Evolutionary conservation across 2,329 filamentous ascomycete genomes (phyloP), one percentile per base, ranked within the genome.

Genomic region (Sphaerulina vaccinii): DNA sequence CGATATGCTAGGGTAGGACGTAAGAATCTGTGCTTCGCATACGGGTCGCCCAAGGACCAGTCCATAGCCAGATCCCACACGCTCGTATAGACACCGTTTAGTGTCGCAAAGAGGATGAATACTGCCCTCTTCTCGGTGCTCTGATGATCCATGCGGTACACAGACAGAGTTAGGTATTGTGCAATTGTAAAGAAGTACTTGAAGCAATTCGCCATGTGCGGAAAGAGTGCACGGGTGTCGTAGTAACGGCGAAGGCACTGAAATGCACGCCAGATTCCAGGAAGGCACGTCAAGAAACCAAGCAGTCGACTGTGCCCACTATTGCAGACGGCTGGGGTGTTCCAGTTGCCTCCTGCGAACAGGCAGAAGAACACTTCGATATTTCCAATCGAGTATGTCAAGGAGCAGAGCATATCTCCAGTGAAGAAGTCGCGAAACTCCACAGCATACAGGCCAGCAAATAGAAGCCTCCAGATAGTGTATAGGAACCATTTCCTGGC

Each of bases 341-440:
- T 70, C 91, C 91, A 99, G 42, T 64, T 54, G 47, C 83, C 79
- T n/a, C 45, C 45, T n/a, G 86, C 83, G 62, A 97, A 99, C 1
- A 97, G 77, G 67, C 93, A 99, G 70, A 96, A 96, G 74, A 97
- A 96, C 0, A 97, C 76, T 62, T 90, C 88, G 33, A 96, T 80
- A 65, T 97, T 96, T 55, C 88, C 86, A 71, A 89, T 88, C 13
- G 86, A 81, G 70, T 99, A 99, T 5, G 91, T 95, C 50, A 95
- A 77, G 2, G 93, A 97, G 71, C 92, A 97, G 70, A 95, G 96
- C 78, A 97, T 96, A 68, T 99, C 93, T 46, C 93, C 93, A 0
- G 97, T 79, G 71, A 96, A 97, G 73, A 99, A 97, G 71, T 99
- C 93, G 52, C 91, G 83, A 69, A 97, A 99, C 68, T 97, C 92